Evolutionary conservation across 2,329 filamentous ascomycete species (phyloP).

Genomic region (Thielaviopsis populi): DNA sequence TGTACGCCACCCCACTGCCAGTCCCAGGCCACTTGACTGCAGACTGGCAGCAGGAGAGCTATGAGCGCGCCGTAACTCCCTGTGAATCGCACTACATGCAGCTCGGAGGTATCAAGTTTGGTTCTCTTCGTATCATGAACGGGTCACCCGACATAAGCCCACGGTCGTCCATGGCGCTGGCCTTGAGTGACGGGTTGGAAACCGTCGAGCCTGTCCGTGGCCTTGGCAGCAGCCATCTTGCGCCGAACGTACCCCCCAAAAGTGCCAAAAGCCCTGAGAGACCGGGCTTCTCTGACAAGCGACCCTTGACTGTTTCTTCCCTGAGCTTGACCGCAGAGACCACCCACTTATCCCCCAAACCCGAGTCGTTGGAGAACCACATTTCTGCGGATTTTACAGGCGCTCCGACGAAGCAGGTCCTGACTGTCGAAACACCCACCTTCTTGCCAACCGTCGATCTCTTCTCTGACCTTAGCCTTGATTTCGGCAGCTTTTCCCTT

Average conservation of each 20-base stretch:
- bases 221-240: too few relatives aligned
- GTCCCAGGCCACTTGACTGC: constrained; percentile 18
- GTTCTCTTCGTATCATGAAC: constrained; percentile 47
- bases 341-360: neutral
- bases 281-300: neutral
- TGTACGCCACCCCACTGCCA: neutral
- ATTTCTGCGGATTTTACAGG: constrained; percentile 7
- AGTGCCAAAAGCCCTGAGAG: too few relatives aligned
- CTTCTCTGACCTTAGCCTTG: constrained; percentile 10
- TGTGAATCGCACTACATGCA: constrained; percentile 43
- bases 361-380: neutral
- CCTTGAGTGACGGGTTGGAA: constrained; percentile 17
- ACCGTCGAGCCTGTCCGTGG: neutral
- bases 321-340: neutral
- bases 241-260: too few relatives aligned
- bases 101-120: constrained; percentile 46
- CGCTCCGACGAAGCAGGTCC: neutral
- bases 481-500: constrained; percentile 25
- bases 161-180: constrained; percentile 16
- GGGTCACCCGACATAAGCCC: constrained; percentile 37
- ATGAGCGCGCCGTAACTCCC: constrained; percentile 26
- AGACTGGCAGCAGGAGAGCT: constrained; percentile 17
- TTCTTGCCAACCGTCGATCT: constrained; percentile 1
- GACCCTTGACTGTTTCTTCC: constrained; percentile 9
- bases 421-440: neutral